Evolutionary conservation across 2,329 filamentous ascomycete species (phyloP).

Genomic region (Tolypocladium capitatum): DNA sequence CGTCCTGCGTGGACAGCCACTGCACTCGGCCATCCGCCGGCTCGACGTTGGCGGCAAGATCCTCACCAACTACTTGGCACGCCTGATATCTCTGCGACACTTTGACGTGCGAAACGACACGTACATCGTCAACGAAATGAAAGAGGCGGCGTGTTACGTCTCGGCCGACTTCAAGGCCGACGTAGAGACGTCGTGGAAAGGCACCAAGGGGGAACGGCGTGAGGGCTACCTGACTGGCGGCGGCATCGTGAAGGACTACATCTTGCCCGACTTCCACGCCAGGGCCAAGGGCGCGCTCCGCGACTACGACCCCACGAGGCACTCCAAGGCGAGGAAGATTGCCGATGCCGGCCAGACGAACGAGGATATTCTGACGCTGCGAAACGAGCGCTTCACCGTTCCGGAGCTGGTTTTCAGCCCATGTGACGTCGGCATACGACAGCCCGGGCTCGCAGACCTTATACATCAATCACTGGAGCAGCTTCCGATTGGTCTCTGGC

Average conservation of each 20-base stretch:
- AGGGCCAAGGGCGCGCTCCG: constrained; percentile 53
- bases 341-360: constrained; percentile 25
- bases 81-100: constrained; percentile 77
- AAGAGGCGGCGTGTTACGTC: constrained; percentile 79
- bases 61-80: constrained; percentile 83
- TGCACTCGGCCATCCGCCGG: constrained; percentile 70
- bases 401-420: constrained; percentile 86
- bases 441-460: constrained; percentile 71
- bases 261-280: constrained; percentile 67
- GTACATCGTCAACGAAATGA: constrained; percentile 90
- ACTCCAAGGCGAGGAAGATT: constrained; percentile 37
- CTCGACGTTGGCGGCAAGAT: constrained; percentile 89
- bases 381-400: constrained; percentile 83
- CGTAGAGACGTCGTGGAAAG: constrained; percentile 76
- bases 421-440: constrained; percentile 69
- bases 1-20: constrained; percentile 62
- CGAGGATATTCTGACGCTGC: constrained; percentile 75
- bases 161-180: constrained; percentile 63
- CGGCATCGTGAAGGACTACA: constrained; percentile 74
- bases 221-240: constrained; percentile 33
- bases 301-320: constrained; percentile 59
- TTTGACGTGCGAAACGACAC: constrained; percentile 94
- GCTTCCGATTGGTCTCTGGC: constrained; percentile 72
- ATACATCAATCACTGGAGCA: constrained; percentile 64
- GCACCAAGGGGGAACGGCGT: constrained; percentile 46